Evolutionary conservation across 305 asterid species (phyloP), one percentile per base, ranked within the genome.

Genomic region (Fraxinus velutina): DNA sequence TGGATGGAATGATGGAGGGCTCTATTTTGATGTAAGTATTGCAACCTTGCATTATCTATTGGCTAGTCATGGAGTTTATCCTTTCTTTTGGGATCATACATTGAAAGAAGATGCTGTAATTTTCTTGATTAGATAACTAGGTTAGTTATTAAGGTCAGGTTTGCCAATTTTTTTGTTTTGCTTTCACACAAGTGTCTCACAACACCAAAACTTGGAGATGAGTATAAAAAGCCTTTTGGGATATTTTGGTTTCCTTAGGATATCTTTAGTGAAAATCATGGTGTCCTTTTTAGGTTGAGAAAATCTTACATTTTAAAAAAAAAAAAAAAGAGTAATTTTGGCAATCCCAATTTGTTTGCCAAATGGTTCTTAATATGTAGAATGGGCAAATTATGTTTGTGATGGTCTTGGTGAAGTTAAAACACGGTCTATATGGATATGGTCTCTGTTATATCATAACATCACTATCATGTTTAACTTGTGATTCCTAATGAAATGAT

Each of bases 1-100:
- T 86, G 99, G 99, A 79, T 94, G 98, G 98, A 83, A 86, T 83
- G 98, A 93, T 78, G 97, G 97, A 71, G 97, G 92, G 87, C 90
- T 94, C 86, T 87, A 85, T 86, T 92, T 92, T 78, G 97, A 93
- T 81, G 99, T 92, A 91, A 91, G 85, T 80, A 73, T 84, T 68
- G 80, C 81, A 21, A 76, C 76, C 79, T 76, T 33, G 68, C 79
- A 27, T 47, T 39, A 50, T 78, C 79, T 81, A 82, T 19, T 47
- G 52, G 29, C 78, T 80, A 19, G 22, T 34, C 36, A 22, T 66
- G 68, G 27, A 6, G 71, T 30, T 62, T 50, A 30, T 62, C 44
- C 60, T 79, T 6, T 70, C 66, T 77, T 79, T 30, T 44, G 68
- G 29, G 57, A 7, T 33, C 73, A 39, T 39, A 4, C 5, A 62